These are phyloP conservation scores for Penicillium sp. DNA, from an alignment of 2,329 filamentous ascomycete genomes.

Conservation along the genomic window DNA sequence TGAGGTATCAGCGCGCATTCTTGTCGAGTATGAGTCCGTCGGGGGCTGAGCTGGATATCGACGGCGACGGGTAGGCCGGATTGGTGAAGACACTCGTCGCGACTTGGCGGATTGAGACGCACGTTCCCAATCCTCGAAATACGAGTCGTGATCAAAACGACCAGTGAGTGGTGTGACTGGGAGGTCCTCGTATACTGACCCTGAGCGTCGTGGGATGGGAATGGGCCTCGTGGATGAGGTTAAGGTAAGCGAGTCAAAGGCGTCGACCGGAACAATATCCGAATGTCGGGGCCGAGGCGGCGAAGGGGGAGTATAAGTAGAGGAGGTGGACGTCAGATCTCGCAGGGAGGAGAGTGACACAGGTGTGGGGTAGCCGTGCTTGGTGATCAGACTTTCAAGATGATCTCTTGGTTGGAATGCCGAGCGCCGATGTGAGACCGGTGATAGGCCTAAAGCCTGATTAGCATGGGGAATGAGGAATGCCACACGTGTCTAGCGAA, in stretches of 20 bases:
- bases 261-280: constrained; percentile 20
- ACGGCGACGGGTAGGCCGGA: constrained; percentile 13
- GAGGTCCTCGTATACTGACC: constrained; percentile 29
- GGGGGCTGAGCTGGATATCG: constrained; percentile 11
- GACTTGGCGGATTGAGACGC: constrained; percentile 22
- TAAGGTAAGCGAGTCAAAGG: constrained; percentile 28
- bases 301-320: constrained; percentile 36
- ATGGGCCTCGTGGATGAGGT: constrained; percentile 36
- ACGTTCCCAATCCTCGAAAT: constrained; percentile 33
- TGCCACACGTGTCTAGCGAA: constrained; percentile 32
- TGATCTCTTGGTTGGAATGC: constrained; percentile 31
- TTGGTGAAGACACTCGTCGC: constrained; percentile 15
- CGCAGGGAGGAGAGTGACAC: constrained; percentile 39
- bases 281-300: constrained; percentile 20
- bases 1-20: constrained; percentile 35
- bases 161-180: constrained; percentile 40
- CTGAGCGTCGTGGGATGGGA: constrained; percentile 33
- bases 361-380: constrained; percentile 39
- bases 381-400: constrained; percentile 37
- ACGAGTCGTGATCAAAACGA: constrained; percentile 36
- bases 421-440: constrained; percentile 19
- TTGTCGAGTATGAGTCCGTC: constrained; percentile 13
- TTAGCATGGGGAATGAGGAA: constrained; percentile 30
- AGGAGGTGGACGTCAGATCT: constrained; percentile 38
- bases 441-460: constrained; percentile 26